Evolutionary conservation across 805 yeast genomes (phyloP).

Genomic region (Yarrowia sp.): DNA sequence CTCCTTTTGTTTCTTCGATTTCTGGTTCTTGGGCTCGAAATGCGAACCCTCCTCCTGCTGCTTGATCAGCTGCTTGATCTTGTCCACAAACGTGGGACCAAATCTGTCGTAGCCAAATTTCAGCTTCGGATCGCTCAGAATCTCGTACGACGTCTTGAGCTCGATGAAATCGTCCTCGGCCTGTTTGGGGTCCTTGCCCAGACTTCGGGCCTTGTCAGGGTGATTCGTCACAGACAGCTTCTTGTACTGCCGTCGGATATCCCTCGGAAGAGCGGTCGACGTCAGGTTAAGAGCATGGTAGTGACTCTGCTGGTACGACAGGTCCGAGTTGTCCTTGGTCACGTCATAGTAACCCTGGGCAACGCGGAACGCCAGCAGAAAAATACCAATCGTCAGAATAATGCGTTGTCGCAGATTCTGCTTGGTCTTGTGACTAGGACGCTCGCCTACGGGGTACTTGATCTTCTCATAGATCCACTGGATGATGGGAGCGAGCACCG

Average conservation of each 20-base stretch:
- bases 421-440: slow-evolving; percentile 26
- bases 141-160: slow-evolving; percentile 77
- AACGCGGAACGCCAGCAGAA: slow-evolving; percentile 43
- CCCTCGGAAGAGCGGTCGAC: slow-evolving; percentile 41
- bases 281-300: slow-evolving; percentile 44
- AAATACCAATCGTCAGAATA: slow-evolving; percentile 41
- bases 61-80: slow-evolving; percentile 37
- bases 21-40: neutral
- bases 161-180: slow-evolving; percentile 52
- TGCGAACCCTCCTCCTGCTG: slow-evolving; percentile 38
- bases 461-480: slow-evolving; percentile 43
- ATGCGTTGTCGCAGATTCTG: slow-evolving; percentile 39
- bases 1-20: neutral
- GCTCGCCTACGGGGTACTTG: slow-evolving; percentile 25
- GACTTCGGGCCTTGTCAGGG: slow-evolving; percentile 50
- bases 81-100: slow-evolving; percentile 68
- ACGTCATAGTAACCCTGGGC: slow-evolving; percentile 43
- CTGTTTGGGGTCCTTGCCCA: slow-evolving; percentile 40
- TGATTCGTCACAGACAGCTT: slow-evolving; percentile 46
- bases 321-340: slow-evolving; percentile 28
- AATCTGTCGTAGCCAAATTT: slow-evolving; percentile 83
- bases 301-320: slow-evolving; percentile 40
- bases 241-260: slow-evolving; percentile 44
- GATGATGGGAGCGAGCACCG: slow-evolving; percentile 40
- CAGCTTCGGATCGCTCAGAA: slow-evolving; percentile 74